phyloP scores from a whole-genome alignment of 2,329 filamentous ascomycete species.

The Verticillium alfalfae region DNA sequence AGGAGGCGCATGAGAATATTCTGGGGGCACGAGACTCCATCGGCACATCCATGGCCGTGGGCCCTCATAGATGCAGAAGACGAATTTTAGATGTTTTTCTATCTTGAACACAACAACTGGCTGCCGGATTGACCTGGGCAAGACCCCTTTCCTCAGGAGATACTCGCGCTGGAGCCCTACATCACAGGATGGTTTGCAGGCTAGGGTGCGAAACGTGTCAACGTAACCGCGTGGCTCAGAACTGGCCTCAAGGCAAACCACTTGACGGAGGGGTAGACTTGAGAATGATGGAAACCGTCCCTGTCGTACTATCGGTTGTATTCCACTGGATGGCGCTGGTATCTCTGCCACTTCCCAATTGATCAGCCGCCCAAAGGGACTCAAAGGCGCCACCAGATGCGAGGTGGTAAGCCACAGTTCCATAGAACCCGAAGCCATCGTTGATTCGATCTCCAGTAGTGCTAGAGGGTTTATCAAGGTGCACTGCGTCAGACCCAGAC shows the following conservation, averaged over 20 bases:
- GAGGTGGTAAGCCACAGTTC: constrained; percentile 10
- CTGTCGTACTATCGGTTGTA: constrained; percentile 6
- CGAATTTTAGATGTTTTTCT: too few relatives aligned
- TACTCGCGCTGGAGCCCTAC: too few relatives aligned
- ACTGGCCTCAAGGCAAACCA: background rate
- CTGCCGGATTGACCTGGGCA: too few relatives aligned
- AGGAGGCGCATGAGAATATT: too few relatives aligned
- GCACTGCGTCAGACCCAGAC: constrained; percentile 12
- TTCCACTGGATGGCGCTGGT: constrained; percentile 19
- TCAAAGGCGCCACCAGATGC: constrained; percentile 9
- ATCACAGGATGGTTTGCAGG: too few relatives aligned
- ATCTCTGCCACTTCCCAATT: constrained; percentile 6
- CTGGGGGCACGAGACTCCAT: too few relatives aligned
- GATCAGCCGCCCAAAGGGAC: constrained; percentile 16
- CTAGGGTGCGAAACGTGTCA: too few relatives aligned
- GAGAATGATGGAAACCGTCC: constrained; percentile 12
- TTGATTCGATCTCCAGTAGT: constrained; percentile 4
- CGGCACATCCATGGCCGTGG: too few relatives aligned
- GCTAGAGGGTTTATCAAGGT: constrained; percentile 9
- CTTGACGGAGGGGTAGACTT: constrained; percentile 12
- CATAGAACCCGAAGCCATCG: constrained; percentile 20
- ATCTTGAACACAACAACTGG: too few relatives aligned
- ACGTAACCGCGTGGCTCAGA: too few relatives aligned
- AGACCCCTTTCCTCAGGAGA: too few relatives aligned
- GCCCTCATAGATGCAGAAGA: too few relatives aligned